A percentile compares a stretch with the other conserved stretches of the same genome.
phyloP scores from a whole-genome alignment of 768 basidiomycete genomes.

The Phlebiopsis gigantea region DNA sequence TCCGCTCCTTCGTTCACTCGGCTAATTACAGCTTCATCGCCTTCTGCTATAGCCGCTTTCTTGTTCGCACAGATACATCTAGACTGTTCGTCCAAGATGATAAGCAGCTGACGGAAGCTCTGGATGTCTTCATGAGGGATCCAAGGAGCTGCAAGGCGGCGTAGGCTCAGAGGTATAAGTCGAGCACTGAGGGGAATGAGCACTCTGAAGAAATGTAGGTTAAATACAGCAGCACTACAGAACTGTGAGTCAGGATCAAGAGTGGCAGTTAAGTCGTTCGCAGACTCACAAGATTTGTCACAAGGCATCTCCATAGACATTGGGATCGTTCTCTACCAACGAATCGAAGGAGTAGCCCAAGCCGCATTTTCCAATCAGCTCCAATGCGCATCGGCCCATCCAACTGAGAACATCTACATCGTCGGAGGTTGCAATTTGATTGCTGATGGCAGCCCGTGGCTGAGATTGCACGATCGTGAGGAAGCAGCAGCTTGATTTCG shows the following conservation, averaged over 20 bases:
- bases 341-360: conserved; percentile 14
- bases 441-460: not conserved
- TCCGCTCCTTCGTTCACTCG: conserved; percentile 17
- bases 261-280: too few species aligned
- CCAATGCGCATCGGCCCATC: conserved; percentile 16
- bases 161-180: conserved; percentile 23
- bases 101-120: conserved; percentile 26
- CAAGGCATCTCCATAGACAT: conserved; percentile 7
- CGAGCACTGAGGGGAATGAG: conserved; percentile 9
- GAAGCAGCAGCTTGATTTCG: not conserved
- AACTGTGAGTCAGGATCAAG: not conserved
- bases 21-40: conserved; percentile 12
- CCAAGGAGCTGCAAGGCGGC: conserved; percentile 26
- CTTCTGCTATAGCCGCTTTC: conserved; percentile 15
- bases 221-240: not conserved
- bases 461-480: not conserved
- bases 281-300: conserved; percentile 3
- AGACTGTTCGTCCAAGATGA: conserved; percentile 10
- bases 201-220: not conserved
- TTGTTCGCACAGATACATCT: conserved; percentile 14
- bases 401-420: conserved; percentile 15
- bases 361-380: conserved; percentile 13
- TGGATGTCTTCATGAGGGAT: conserved; percentile 29
- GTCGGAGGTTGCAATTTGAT: not conserved
- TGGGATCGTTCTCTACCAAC: not conserved